phyloP scores from a whole-genome alignment of 2,329 filamentous ascomycete species.

The Cladophialophora yegresii region DNA sequence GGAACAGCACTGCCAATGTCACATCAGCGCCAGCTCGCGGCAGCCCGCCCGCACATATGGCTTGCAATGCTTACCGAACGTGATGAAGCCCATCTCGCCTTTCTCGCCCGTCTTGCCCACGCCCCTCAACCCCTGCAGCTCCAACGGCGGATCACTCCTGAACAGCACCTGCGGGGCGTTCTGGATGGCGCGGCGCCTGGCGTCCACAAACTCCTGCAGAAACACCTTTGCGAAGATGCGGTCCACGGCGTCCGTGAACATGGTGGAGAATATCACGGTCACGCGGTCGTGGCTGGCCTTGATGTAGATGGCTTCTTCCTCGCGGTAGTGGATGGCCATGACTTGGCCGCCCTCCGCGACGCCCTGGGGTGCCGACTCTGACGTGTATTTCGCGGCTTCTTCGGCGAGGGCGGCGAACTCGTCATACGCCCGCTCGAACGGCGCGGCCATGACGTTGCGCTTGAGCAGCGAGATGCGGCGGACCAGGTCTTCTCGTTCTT shows the following conservation, averaged over 20 bases:
- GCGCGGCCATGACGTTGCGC: constrained; percentile 97
- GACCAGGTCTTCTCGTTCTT: constrained; percentile 82
- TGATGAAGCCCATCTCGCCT: constrained; percentile 94
- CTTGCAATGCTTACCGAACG: constrained; percentile 71
- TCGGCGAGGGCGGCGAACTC: constrained; percentile 85
- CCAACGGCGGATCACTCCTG: constrained; percentile 88
- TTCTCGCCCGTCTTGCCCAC: constrained; percentile 68
- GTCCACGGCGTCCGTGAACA: constrained; percentile 97
- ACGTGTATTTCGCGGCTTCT: constrained; percentile 87
- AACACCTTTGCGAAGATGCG: constrained; percentile 98
- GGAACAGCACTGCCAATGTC: constrained; percentile 70
- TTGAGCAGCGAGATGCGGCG: constrained; percentile 87
- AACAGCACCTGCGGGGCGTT: constrained; percentile 98
- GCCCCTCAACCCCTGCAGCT: constrained; percentile 84
- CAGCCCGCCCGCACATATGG: background rate
- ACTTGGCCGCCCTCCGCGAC: constrained; percentile 85
- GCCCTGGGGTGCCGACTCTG: constrained; percentile 90
- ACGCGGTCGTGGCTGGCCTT: constrained; percentile 97
- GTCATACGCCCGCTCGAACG: constrained; percentile 95
- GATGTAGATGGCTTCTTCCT: constrained; percentile 98
- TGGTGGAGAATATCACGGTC: constrained; percentile 97
- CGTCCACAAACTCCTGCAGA: constrained; percentile 97
- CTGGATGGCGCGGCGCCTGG: constrained; percentile 89
- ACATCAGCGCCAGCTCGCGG: background rate
- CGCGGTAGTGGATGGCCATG: constrained; percentile 96